Conservation (phyloP, 192 early-diverging fungal genomes). For the Kickxella alabastrina region DNA sequence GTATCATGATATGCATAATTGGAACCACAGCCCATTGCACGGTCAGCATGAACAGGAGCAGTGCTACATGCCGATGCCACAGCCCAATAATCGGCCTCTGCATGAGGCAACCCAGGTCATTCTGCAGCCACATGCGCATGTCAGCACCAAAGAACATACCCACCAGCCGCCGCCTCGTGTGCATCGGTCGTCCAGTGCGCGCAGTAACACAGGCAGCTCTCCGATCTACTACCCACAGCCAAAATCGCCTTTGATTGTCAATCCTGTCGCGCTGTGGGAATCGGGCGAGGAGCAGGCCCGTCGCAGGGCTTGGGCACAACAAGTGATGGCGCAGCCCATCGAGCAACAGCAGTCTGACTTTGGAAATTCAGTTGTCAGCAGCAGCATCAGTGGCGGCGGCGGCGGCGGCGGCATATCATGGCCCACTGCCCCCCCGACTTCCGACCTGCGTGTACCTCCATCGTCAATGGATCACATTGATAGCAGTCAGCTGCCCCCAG, state of each 20-base stretch:
- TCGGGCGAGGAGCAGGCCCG: constrained; percentile 44
- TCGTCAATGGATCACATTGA: constrained; percentile 42
- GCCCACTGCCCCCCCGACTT: background rate
- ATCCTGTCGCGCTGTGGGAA: constrained; percentile 53
- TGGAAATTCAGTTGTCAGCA: too few relatives aligned
- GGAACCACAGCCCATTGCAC: background rate
- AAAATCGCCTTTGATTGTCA: constrained; percentile 46
- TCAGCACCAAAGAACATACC: constrained; percentile 8
- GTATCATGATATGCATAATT: background rate
- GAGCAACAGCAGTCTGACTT: background rate
- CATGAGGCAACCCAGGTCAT: constrained; percentile 1
- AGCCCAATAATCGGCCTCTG: constrained; percentile 3
- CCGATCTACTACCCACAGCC: constrained; percentile 47
- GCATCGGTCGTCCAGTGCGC: constrained; percentile 12
- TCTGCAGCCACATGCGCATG: constrained; percentile 10
- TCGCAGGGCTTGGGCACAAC: constrained; percentile 47
- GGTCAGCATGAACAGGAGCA: background rate
- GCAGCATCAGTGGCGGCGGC: too few relatives aligned
- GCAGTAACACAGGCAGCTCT: constrained; percentile 22
- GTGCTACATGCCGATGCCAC: constrained; percentile 24
- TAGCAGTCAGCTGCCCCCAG: constrained; percentile 43
- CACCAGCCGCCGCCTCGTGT: constrained; percentile 1
- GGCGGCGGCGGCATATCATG: background rate
- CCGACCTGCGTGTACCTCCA: constrained; percentile 11
- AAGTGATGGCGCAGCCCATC: constrained; percentile 3